Conservation (phyloP, 495 filamentous ascomycete genomes). For the Aspergillus haitiensis region DNA sequence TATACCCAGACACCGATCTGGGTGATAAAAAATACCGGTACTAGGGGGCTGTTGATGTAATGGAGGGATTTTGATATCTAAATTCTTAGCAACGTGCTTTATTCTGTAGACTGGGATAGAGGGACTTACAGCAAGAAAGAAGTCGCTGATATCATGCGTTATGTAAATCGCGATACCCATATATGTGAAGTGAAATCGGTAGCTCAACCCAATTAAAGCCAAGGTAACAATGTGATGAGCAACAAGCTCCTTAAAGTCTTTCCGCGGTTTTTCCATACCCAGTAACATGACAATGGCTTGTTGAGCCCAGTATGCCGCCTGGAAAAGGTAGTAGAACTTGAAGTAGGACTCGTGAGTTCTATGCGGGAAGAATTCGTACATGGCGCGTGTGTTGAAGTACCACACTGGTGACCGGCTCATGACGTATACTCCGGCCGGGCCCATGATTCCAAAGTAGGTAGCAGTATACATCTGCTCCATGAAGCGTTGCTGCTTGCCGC, state of each 20-base stretch:
- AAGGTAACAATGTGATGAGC: neutral
- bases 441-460: neutral
- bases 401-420: neutral
- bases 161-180: neutral
- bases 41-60: constrained; percentile 1
- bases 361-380: neutral
- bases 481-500: neutral
- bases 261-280: neutral
- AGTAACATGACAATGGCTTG: neutral
- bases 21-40: neutral
- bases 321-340: constrained; percentile 1
- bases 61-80: neutral
- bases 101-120: neutral
- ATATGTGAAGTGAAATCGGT: neutral
- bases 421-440: neutral
- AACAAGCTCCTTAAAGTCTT: neutral
- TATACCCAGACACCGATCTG: neutral
- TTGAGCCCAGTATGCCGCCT: neutral
- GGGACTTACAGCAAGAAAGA: neutral
- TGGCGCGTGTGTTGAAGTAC: neutral
- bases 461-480: neutral
- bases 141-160: neutral
- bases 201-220: neutral
- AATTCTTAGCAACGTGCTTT: neutral
- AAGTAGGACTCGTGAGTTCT: neutral